Percentiles rank a stretch among this genome's conserved stretches.
phyloP scores from a whole-genome alignment of 805 yeast genomes.

The Ogataea kodamae region DNA sequence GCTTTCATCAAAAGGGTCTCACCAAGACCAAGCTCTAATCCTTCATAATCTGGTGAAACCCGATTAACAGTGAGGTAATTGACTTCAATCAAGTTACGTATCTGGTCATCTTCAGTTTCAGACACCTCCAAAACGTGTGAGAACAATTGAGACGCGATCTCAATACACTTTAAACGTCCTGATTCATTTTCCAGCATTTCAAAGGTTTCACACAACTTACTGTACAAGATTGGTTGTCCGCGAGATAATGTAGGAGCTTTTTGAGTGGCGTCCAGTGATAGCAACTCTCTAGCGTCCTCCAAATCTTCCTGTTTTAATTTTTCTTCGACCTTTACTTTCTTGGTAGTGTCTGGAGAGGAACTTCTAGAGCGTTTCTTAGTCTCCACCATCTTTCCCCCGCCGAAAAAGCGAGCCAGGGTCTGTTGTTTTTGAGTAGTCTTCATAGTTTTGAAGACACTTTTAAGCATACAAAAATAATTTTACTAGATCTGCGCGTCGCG shows the following conservation, averaged over 20 bases:
- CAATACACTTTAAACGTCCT: slow-evolving; percentile 77
- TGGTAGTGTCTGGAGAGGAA: slow-evolving; percentile 6
- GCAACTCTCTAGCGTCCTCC: slow-evolving; percentile 24
- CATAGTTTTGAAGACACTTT: slow-evolving; percentile 3
- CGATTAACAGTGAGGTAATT: slow-evolving; percentile 85
- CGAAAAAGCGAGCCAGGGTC: slow-evolving; percentile 21
- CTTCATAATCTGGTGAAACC: slow-evolving; percentile 94
- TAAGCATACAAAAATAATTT: slow-evolving; percentile 2
- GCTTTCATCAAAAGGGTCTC: slow-evolving; percentile 87
- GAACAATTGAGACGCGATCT: slow-evolving; percentile 71
- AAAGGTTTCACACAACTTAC: slow-evolving; percentile 58
- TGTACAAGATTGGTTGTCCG: slow-evolving; percentile 33
- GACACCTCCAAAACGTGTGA: slow-evolving; percentile 54
- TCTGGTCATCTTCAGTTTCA: slow-evolving; percentile 30
- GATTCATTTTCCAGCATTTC: slow-evolving; percentile 76
- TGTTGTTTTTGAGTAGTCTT: slow-evolving; percentile 19
- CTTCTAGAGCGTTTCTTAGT: slow-evolving; percentile 14
- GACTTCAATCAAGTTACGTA: slow-evolving; percentile 53
- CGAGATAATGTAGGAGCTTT: not conserved
- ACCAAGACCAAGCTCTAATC: slow-evolving; percentile 89
- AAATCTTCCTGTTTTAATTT: slow-evolving; percentile 14
- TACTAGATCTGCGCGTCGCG: slow-evolving; percentile 3
- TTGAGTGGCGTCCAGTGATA: slow-evolving; percentile 8
- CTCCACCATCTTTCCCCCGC: slow-evolving; percentile 2
- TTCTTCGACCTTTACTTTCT: slow-evolving; percentile 3